Conservation (phyloP, 345 rosid genomes). For the Jatropha curcas region DNA sequence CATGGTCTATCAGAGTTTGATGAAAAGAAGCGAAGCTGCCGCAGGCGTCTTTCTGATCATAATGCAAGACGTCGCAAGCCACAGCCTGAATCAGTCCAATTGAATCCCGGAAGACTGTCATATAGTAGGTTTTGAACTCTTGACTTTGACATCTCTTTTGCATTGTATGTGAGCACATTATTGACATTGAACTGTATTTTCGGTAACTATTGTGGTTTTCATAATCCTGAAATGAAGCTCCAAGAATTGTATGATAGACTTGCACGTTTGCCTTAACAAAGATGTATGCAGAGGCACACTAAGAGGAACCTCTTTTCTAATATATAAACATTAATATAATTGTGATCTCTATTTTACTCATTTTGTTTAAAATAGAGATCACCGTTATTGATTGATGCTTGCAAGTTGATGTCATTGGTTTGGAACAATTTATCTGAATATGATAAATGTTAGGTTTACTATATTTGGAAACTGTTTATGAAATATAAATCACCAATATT, state of each 20-base stretch:
- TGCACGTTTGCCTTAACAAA: background rate
- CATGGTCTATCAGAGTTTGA: conserved; percentile 87
- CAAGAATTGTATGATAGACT: no score
- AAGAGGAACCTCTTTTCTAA: background rate
- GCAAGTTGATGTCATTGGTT: background rate
- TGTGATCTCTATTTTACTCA: background rate
- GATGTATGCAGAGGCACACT: no score
- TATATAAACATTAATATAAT: background rate
- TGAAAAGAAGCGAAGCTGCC: conserved; percentile 91
- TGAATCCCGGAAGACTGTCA: conserved; percentile 49
- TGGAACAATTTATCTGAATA: background rate
- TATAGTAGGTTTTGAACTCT: conserved; percentile 50
- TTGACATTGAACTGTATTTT: background rate
- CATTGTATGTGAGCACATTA: background rate
- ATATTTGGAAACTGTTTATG: background rate
- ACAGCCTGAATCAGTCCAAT: conserved; percentile 54
- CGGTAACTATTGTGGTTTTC: background rate
- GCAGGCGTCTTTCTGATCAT: conserved; percentile 87
- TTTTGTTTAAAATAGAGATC: background rate
- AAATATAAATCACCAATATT: background rate
- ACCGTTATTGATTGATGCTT: background rate
- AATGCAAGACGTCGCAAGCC: conserved; percentile 98
- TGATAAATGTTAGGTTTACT: background rate
- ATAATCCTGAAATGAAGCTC: background rate
- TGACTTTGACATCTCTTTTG: background rate